These are phyloP conservation scores for Trematosphaeria pertusa DNA, from an alignment of 2,329 filamentous ascomycete species.

Conservation along the genomic window DNA sequence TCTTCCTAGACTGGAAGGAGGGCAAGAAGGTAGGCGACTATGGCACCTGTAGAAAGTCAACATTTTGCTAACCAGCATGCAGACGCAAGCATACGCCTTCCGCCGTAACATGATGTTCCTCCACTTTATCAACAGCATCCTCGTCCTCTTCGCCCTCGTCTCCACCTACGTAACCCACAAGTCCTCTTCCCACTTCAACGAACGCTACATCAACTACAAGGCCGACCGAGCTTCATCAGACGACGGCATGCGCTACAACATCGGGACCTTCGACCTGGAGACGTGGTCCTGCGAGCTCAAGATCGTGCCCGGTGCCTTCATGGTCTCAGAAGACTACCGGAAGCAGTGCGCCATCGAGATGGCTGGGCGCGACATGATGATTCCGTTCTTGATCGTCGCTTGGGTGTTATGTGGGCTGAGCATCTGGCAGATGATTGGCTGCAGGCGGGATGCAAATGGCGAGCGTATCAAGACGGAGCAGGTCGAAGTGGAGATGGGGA, in stretches of 20 bases:
- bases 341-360: conserved; percentile 38
- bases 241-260: conserved; percentile 36
- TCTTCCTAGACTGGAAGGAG: conserved; percentile 33
- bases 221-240: conserved; percentile 20
- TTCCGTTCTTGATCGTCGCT: conserved; percentile 35
- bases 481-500: conserved; percentile 37
- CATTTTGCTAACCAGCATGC: neutral
- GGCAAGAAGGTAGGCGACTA: conserved; percentile 29
- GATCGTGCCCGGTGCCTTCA: conserved; percentile 23
- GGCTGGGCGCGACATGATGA: conserved; percentile 37
- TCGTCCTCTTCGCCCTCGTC: conserved; percentile 41
- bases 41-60: neutral
- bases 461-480: conserved; percentile 37
- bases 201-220: conserved; percentile 33
- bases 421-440: conserved; percentile 32
- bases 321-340: conserved; percentile 36
- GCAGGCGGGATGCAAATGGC: conserved; percentile 23
- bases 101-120: conserved; percentile 44
- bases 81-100: conserved; percentile 42
- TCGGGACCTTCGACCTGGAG: conserved; percentile 45
- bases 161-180: conserved; percentile 39
- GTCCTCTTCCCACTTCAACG: conserved; percentile 35
- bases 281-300: conserved; percentile 44
- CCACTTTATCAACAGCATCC: conserved; percentile 36
- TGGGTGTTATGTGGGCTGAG: conserved; percentile 25